Percentiles rank a stretch among this genome's conserved stretches.
Evolutionary conservation across 2,329 filamentous ascomycete species (phyloP).

Genomic region (Colletotrichum salicis): DNA sequence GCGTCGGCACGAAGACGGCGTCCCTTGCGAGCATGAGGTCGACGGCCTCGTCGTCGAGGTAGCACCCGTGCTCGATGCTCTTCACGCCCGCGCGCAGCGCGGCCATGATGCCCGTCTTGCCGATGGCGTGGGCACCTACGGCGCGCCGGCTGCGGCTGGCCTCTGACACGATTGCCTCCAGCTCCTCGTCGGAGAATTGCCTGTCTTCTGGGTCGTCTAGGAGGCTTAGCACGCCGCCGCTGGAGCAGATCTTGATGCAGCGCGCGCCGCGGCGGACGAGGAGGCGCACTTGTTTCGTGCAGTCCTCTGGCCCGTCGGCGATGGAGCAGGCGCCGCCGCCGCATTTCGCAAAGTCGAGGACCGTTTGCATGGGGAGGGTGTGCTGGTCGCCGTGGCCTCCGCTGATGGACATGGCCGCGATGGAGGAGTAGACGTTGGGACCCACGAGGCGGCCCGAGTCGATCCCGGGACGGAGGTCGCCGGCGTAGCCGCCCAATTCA

Average conservation of each 20-base stretch:
- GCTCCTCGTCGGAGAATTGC: conserved; percentile 57
- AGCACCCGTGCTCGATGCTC: conserved; percentile 61
- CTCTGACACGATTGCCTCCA: conserved; percentile 56
- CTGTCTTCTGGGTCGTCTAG: conserved; percentile 54
- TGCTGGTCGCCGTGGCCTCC: conserved; percentile 61
- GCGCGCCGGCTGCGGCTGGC: conserved; percentile 50
- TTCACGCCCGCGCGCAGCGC: conserved; percentile 54
- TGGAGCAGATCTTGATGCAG: conserved; percentile 59
- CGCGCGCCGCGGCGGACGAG: conserved; percentile 57
- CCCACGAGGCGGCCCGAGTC: conserved; percentile 56
- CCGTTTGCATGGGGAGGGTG: conserved; percentile 46
- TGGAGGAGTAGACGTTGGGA: conserved; percentile 60
- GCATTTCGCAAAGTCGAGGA: conserved; percentile 45
- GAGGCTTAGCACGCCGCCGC: conserved; percentile 55
- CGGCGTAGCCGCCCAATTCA: conserved; percentile 59
- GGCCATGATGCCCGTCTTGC: conserved; percentile 58
- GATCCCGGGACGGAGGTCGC: conserved; percentile 55
- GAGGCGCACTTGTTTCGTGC: conserved; percentile 52
- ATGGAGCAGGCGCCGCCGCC: conserved; percentile 47
- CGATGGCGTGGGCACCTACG: conserved; percentile 57
- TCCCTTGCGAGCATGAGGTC: conserved; percentile 57
- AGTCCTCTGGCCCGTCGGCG: conserved; percentile 59
- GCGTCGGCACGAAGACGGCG: conserved; percentile 55
- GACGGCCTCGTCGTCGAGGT: conserved; percentile 56
- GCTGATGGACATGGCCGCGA: conserved; percentile 56